Conservation (phyloP, 306 rosid species). For the Corylus heterophylla region DNA sequence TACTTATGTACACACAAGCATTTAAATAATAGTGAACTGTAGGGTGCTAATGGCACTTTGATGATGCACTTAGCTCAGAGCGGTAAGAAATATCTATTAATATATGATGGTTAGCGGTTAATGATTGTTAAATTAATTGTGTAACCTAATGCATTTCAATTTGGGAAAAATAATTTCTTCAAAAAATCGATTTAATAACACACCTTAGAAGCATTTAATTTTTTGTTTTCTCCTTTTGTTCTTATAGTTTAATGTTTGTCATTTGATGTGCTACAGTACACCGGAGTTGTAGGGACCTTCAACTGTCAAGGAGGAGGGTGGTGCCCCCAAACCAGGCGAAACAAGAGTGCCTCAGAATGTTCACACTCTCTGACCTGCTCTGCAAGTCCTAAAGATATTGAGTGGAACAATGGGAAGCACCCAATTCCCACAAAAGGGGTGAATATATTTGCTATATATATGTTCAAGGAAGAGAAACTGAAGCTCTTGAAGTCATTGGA, state of each 20-base stretch:
- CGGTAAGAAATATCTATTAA: too few species aligned
- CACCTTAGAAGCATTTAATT: too few species aligned
- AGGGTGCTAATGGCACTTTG: too few species aligned
- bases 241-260: neutral
- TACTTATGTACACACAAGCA: too few species aligned
- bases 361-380: conserved; percentile 43
- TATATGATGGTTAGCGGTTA: too few species aligned
- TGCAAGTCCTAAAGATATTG: conserved; percentile 59
- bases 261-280: conserved; percentile 38
- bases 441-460: conserved; percentile 52
- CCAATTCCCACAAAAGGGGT: conserved; percentile 46
- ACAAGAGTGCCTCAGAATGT: conserved; percentile 47
- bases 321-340: conserved; percentile 54
- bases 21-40: too few species aligned
- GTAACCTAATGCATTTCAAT: too few species aligned
- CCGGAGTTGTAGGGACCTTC: conserved; percentile 63
- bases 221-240: too few species aligned
- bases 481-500: conserved; percentile 50
- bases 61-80: too few species aligned
- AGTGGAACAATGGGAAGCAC: conserved; percentile 52
- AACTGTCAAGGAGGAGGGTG: conserved; percentile 93
- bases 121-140: too few species aligned
- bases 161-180: too few species aligned
- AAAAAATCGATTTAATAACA: too few species aligned
- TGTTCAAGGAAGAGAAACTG: conserved; percentile 45